These are phyloP conservation scores for Boletus sensibilis DNA, from an alignment of 768 basidiomycete genomes.

Conservation along the genomic window DNA sequence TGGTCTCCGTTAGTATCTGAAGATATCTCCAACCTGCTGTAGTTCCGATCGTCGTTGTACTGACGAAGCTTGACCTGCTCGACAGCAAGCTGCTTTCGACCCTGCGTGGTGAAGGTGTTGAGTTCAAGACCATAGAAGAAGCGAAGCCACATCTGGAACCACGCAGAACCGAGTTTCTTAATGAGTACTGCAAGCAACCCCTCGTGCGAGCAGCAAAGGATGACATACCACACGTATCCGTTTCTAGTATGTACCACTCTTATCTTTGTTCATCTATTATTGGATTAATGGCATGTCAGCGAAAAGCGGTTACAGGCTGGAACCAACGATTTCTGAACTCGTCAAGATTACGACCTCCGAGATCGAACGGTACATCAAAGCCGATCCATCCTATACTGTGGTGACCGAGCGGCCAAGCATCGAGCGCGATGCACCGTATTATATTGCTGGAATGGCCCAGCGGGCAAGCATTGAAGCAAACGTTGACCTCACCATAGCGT, in stretches of 20 bases:
- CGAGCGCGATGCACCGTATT: not conserved
- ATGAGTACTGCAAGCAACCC: not conserved
- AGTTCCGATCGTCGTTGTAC: not conserved
- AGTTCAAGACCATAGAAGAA: not conserved
- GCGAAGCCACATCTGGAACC: not conserved
- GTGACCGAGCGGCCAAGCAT: not conserved
- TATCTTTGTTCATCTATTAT: not conserved
- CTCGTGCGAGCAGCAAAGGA: not conserved
- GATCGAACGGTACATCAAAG: not conserved
- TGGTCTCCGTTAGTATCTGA: no score
- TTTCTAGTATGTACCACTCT: not conserved
- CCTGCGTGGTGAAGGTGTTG: not conserved
- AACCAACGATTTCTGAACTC: not conserved
- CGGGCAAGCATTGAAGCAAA: not conserved
- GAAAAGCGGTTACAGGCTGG: not conserved
- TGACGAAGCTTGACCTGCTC: not conserved
- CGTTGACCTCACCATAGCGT: not conserved
- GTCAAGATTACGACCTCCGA: not conserved
- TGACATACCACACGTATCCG: not conserved
- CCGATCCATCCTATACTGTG: not conserved
- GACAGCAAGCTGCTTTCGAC: not conserved
- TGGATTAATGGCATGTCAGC: not conserved
- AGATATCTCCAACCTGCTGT: not conserved
- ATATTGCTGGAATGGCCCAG: not conserved
- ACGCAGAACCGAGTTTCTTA: not conserved